phyloP scores from a whole-genome alignment of 176 grass and related monocot genomes.

The Hyparrhenia diplandra region DNA sequence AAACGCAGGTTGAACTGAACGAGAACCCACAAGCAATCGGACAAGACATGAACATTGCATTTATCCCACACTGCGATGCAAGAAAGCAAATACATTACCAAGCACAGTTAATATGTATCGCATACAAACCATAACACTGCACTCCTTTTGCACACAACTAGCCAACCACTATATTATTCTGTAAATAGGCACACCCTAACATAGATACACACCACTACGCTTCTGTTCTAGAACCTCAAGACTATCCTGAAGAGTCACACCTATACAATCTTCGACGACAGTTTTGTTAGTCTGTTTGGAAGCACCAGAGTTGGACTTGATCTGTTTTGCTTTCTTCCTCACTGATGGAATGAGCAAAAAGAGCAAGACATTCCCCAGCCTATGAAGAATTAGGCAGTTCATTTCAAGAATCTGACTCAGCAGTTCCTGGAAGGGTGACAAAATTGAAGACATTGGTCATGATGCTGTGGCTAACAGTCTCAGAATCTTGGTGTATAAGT shows the following conservation, averaged over 20 bases:
- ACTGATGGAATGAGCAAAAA: not conserved
- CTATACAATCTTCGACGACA: constrained; percentile 35
- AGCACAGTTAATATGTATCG: constrained; percentile 28
- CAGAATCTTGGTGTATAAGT: not conserved
- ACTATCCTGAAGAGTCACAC: constrained; percentile 32
- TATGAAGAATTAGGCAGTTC: not conserved
- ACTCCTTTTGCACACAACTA: constrained; percentile 37
- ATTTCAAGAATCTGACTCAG: constrained; percentile 20
- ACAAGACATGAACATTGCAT: not conserved
- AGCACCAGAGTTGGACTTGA: not conserved
- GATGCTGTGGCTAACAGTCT: not conserved
- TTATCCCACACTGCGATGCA: constrained; percentile 7
- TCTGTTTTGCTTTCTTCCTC: constrained; percentile 9
- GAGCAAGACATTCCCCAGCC: not conserved
- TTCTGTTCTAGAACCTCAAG: constrained; percentile 35
- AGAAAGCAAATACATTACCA: constrained; percentile 37
- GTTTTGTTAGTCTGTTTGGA: constrained; percentile 37
- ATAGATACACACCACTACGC: constrained; percentile 42
- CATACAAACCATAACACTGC: constrained; percentile 32
- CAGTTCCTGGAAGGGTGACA: constrained; percentile 30
- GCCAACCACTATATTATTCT: constrained; percentile 20
- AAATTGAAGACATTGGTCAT: not conserved
- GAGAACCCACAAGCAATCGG: not conserved
- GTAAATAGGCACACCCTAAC: constrained; percentile 40
- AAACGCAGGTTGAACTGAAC: not conserved